Percentiles rank a stretch among this genome's conserved stretches.
Conservation (phyloP, 352 stramenopile genomes). For the Pythium folliculosum region DNA sequence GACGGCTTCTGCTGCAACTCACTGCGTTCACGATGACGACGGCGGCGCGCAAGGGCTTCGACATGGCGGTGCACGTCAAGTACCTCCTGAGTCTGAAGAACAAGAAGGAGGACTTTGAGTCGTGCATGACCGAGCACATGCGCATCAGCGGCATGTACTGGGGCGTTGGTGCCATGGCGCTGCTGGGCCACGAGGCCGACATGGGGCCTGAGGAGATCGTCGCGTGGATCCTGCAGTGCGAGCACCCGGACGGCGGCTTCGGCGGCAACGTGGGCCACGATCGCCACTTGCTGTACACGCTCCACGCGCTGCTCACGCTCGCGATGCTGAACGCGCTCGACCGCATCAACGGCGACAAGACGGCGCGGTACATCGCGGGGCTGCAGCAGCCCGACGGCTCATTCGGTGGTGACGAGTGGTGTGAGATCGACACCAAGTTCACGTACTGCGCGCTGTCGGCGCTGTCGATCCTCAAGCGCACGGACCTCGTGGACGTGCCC, state of each 20-base stretch:
- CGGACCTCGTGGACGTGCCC: constrained; percentile 88
- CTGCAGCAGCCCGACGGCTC: constrained; percentile 97
- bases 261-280: constrained; percentile 96
- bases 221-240: constrained; percentile 95
- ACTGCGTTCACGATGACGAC: background rate
- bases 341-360: constrained; percentile 77
- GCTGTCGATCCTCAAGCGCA: constrained; percentile 91
- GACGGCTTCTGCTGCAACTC: too few species aligned
- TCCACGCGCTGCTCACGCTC: constrained; percentile 97
- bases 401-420: constrained; percentile 96
- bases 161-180: constrained; percentile 94
- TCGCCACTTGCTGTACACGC: constrained; percentile 97
- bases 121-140: constrained; percentile 96
- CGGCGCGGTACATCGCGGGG: constrained; percentile 79
- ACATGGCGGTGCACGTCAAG: constrained; percentile 69
- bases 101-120: constrained; percentile 91
- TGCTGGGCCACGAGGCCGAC: constrained; percentile 90
- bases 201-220: constrained; percentile 88
- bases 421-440: constrained; percentile 99
- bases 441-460: constrained; percentile 97
- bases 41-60: constrained; percentile 43
- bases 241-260: constrained; percentile 93
- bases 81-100: constrained; percentile 82
- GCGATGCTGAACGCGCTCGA: constrained; percentile 91
- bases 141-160: constrained; percentile 98